Evolutionary conservation across 1,284 basidiomycete genomes (phyloP).

Genomic region (Cutaneotrichosporon sp.): DNA sequence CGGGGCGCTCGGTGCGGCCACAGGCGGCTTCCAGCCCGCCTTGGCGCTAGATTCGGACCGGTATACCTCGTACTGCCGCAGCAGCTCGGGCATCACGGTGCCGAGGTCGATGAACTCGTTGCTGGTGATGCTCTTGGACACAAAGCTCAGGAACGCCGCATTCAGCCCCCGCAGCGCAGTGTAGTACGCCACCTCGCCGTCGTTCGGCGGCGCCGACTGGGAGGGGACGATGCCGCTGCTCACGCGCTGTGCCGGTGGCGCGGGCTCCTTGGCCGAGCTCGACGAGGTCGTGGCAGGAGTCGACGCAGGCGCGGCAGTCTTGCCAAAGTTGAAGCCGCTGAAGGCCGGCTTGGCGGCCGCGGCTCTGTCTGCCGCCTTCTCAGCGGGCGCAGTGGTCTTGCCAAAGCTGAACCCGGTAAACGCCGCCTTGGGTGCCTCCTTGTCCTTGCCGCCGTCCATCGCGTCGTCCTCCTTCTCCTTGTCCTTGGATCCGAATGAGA

Average conservation of each 20-base stretch:
- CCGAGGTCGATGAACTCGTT: slow-evolving; percentile 77
- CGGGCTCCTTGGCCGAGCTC: neutral
- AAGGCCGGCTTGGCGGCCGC: slow-evolving; percentile 18
- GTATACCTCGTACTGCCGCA: slow-evolving; percentile 67
- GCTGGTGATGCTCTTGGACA: slow-evolving; percentile 65
- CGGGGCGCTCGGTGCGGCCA: neutral
- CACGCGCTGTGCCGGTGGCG: neutral
- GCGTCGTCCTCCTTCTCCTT: neutral
- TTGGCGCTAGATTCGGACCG: slow-evolving; percentile 62
- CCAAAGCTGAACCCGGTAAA: slow-evolving; percentile 33
- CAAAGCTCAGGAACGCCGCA: slow-evolving; percentile 65
- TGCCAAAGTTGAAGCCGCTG: slow-evolving; percentile 30
- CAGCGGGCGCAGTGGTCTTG: slow-evolving; percentile 10
- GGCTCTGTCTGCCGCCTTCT: slow-evolving; percentile 1
- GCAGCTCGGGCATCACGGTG: slow-evolving; percentile 50
- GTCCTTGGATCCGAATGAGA: neutral
- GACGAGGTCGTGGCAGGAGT: slow-evolving; percentile 2
- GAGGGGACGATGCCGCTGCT: slow-evolving; percentile 16
- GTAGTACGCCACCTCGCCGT: slow-evolving; percentile 62
- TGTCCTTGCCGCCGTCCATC: neutral
- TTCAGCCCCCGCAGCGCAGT: slow-evolving; percentile 78
- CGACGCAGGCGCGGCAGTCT: slow-evolving; percentile 11
- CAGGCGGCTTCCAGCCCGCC: slow-evolving; percentile 41
- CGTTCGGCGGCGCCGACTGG: slow-evolving; percentile 34
- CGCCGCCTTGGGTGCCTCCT: slow-evolving; percentile 2